Conservation (phyloP, 139 green algal genomes). For the Auxenochlorella pyrenoidosa region DNA sequence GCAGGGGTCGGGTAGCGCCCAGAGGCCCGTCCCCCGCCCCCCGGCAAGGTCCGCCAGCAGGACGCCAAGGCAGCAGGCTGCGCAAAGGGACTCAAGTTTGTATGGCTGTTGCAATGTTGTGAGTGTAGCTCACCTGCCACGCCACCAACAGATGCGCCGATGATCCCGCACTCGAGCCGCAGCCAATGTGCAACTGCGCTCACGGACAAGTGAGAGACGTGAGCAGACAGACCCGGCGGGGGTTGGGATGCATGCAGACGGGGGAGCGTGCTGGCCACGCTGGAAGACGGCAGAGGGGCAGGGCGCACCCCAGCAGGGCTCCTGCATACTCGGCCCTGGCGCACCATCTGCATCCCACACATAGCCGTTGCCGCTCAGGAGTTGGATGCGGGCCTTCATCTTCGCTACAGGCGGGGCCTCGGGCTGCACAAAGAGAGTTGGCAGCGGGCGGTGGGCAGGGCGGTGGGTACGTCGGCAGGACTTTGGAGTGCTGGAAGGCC, state of each 20-base stretch:
- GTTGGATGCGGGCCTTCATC: conserved; percentile 34
- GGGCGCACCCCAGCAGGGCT: too few species aligned
- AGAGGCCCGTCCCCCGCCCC: neutral
- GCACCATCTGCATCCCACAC: conserved; percentile 59
- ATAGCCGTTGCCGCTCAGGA: conserved; percentile 38
- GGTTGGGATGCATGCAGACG: too few species aligned
- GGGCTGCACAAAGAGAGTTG: too few species aligned
- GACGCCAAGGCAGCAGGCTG: neutral
- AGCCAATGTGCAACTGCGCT: conserved; percentile 37
- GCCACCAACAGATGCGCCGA: conserved; percentile 65
- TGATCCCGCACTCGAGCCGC: conserved; percentile 41
- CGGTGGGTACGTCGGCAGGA: too few species aligned
- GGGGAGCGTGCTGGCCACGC: too few species aligned
- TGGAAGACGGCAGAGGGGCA: too few species aligned
- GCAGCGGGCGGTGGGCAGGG: too few species aligned
- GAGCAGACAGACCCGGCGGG: neutral
- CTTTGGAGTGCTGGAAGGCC: too few species aligned
- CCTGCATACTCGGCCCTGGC: neutral
- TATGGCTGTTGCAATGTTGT: too few species aligned
- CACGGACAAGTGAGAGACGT: neutral
- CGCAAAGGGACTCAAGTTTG: too few species aligned
- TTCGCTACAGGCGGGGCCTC: too few species aligned
- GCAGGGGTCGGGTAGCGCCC: neutral
- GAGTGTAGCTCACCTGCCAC: conserved; percentile 34
- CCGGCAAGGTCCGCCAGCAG: neutral